phyloP scores from a whole-genome alignment of 371 early-diverging fungal species.

The Nematocida ausubeli region DNA sequence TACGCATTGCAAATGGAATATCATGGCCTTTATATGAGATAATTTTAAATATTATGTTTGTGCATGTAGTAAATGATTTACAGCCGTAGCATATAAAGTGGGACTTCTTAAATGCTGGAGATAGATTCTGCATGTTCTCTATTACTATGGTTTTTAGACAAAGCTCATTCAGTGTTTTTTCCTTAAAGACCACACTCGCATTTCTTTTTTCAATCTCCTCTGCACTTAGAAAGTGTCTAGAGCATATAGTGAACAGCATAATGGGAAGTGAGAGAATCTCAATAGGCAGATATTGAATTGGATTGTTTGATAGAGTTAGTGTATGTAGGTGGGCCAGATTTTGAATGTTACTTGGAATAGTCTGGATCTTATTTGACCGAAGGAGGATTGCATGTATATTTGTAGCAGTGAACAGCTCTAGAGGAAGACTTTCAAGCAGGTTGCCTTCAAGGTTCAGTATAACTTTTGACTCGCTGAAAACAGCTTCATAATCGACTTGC shows the following conservation, averaged over 20 bases:
- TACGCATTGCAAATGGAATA: constrained; percentile 18
- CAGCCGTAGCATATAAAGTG: constrained; percentile 18
- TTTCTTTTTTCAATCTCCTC: constrained; percentile 18
- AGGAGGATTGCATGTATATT: constrained; percentile 25
- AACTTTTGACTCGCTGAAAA: background rate
- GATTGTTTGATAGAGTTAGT: constrained; percentile 50
- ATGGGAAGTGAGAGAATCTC: constrained; percentile 9
- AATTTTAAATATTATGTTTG: constrained; percentile 5
- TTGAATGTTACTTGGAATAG: constrained; percentile 6
- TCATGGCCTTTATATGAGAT: background rate
- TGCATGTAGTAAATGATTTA: background rate
- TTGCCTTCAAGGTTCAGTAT: constrained; percentile 47
- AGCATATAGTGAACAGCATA: constrained; percentile 19
- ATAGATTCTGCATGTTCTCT: background rate
- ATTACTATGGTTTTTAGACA: constrained; percentile 4
- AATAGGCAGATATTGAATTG: constrained; percentile 43
- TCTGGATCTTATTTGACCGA: constrained; percentile 27
- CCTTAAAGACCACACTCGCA: background rate
- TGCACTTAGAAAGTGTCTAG: constrained; percentile 16
- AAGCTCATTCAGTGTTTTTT: constrained; percentile 21
- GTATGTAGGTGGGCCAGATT: constrained; percentile 3
- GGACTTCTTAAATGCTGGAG: background rate
- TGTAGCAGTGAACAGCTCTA: constrained; percentile 11
- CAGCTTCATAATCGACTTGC: constrained; percentile 17
- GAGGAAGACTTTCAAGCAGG: constrained; percentile 21